Evolutionary conservation across 2,329 filamentous ascomycete genomes (phyloP).

Genomic region (Emergomyces africanus): DNA sequence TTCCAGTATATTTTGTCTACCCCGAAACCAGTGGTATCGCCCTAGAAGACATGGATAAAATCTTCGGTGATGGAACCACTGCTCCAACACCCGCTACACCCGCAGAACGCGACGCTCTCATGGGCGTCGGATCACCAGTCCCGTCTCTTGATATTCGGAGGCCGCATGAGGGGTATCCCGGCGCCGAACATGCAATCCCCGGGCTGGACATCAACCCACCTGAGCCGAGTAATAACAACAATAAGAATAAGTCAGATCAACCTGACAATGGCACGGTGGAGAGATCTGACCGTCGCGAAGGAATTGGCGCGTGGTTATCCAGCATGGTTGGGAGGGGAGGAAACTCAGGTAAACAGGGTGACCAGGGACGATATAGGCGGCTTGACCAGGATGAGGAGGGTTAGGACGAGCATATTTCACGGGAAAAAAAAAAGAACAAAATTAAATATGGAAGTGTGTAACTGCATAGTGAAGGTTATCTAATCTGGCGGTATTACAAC

Average conservation of each 20-base stretch:
- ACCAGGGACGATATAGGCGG: slow-evolving; percentile 31
- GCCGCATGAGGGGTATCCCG: slow-evolving; percentile 31
- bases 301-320: slow-evolving; percentile 57
- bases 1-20: slow-evolving; percentile 85
- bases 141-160: slow-evolving; percentile 60
- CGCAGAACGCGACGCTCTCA: slow-evolving; percentile 70
- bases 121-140: slow-evolving; percentile 65
- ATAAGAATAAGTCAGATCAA: slow-evolving; percentile 35
- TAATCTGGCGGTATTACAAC: background rate
- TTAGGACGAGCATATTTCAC: slow-evolving; percentile 3
- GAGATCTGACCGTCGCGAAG: slow-evolving; percentile 33
- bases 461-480: background rate
- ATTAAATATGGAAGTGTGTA: background rate
- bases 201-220: slow-evolving; percentile 73
- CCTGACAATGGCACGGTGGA: slow-evolving; percentile 18
- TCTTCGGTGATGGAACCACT: slow-evolving; percentile 89
- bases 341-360: slow-evolving; percentile 24
- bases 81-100: slow-evolving; percentile 64
- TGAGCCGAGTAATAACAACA: slow-evolving; percentile 32
- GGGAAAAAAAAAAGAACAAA: no score
- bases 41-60: slow-evolving; percentile 87
- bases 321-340: slow-evolving; percentile 47
- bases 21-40: slow-evolving; percentile 93
- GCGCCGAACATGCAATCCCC: slow-evolving; percentile 58
- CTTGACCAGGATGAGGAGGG: slow-evolving; percentile 36